Conservation (phyloP, 1,284 basidiomycete genomes). For the Malassezia globosa region DNA sequence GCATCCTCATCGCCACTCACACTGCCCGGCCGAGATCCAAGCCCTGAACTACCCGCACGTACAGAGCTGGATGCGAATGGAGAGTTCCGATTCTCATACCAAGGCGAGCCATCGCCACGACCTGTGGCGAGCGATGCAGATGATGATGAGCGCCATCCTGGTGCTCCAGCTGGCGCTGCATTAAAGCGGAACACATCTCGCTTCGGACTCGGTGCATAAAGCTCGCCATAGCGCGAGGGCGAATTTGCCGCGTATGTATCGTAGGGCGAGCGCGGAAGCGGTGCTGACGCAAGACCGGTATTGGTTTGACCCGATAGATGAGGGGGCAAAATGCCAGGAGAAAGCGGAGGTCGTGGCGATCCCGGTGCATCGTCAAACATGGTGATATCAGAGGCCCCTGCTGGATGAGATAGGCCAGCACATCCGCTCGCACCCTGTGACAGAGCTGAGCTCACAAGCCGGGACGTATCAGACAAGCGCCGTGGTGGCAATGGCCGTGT, state of each 20-base stretch:
- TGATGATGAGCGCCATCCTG: conserved; percentile 16
- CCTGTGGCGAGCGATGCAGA: neutral
- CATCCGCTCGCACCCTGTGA: too few species aligned
- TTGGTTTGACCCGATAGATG: neutral
- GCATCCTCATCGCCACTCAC: too few species aligned
- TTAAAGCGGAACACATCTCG: conserved; percentile 23
- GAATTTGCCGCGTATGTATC: neutral
- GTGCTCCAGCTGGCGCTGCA: neutral
- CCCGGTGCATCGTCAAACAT: conserved; percentile 6
- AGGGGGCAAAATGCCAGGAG: neutral
- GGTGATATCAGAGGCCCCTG: neutral
- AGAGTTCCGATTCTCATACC: conserved; percentile 36
- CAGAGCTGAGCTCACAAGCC: too few species aligned
- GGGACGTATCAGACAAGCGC: conserved; percentile 7
- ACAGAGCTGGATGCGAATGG: conserved; percentile 30
- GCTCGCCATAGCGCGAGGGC: conserved; percentile 22
- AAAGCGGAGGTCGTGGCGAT: neutral
- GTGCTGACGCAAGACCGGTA: too few species aligned
- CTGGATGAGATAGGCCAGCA: too few species aligned
- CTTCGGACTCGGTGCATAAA: conserved; percentile 29
- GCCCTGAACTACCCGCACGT: too few species aligned
- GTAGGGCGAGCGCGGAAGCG: neutral
- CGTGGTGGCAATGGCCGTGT: conserved; percentile 9
- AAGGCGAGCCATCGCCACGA: conserved; percentile 32
- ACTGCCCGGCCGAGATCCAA: too few species aligned